Evolutionary conservation across 257 asterid genomes (phyloP), one percentile per base, ranked within the genome.

Genomic region (Penstemon barbatus): DNA sequence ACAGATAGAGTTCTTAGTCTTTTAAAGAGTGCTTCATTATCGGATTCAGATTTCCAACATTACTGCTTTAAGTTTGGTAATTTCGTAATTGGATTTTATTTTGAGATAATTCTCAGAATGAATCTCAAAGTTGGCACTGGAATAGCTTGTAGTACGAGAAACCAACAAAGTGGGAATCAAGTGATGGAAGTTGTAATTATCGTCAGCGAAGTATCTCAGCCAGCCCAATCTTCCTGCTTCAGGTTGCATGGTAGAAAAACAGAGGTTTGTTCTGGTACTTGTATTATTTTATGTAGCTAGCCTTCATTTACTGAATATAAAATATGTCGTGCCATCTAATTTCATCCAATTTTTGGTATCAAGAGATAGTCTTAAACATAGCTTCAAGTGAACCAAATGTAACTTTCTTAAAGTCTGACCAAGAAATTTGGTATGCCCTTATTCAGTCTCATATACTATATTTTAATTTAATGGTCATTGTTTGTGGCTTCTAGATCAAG

Each of bases 51-150:
- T 67, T 64, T 61, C 42, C 8, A 7, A 53, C 62, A 8, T 12
- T 46, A 57, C 61, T 58, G 40, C 55, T 68, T 60, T 48, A 57
- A 49, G 71, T 63, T 52, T 11, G 49, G 41, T 59, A 15, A 15
- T 69, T 5, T 52, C 71, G 15, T 58, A 72, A 45, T 71, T 42
- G n/a, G 42, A 4, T 51, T 70, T 61, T 52, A 53, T 66, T 71
- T 62, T 67, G 73, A 56, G 61, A 71, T 56, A 41, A 38, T 8
- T 77, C 75, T 59, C 82, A 90, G 97, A 77, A 83, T 75, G 74
- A 68, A 81, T 75, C 77, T 87, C 77, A 93, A 84, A 84, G 80
- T 90, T 78, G 99, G 97, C 48, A 74, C 79, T 61, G 99, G 96
- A 61, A 70, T 65, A 57, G 92, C 91, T 33, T 74, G 82, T 65